These are phyloP conservation scores for Podosphaera xanthii DNA, from an alignment of 2,329 filamentous ascomycete genomes.

Conservation along the genomic window DNA sequence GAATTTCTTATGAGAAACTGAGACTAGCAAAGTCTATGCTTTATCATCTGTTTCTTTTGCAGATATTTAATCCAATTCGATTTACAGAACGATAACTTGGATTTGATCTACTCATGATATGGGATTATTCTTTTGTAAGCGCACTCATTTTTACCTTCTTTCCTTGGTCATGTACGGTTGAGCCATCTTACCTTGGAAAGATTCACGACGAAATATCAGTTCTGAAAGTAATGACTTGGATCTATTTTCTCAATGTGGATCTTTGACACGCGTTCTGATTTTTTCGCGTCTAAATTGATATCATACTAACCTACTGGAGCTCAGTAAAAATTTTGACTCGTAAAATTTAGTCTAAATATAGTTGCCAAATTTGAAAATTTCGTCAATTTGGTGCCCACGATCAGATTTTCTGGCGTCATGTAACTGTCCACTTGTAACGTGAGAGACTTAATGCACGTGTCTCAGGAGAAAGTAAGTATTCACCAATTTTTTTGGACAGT, in stretches of 20 bases:
- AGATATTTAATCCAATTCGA: background rate
- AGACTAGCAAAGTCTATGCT: background rate
- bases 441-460: no score
- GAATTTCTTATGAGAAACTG: background rate
- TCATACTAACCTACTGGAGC: no score
- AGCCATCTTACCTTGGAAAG: background rate
- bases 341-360: no score
- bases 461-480: no score
- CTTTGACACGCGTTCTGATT: background rate
- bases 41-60: background rate
- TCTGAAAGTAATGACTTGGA: background rate
- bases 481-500: no score
- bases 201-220: background rate
- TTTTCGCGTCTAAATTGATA: background rate
- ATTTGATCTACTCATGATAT: background rate
- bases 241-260: background rate
- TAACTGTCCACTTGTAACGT: no score
- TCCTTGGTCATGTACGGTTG: background rate
- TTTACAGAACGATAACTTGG: background rate
- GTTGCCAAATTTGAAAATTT: no score
- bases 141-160: no score
- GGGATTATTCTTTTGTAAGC: background rate
- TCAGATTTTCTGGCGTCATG: no score
- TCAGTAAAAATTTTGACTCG: no score
- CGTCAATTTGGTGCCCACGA: no score